Evolutionary conservation across 352 stramenopile species (phyloP).

Genomic region (Globisporangium irregulare): DNA sequence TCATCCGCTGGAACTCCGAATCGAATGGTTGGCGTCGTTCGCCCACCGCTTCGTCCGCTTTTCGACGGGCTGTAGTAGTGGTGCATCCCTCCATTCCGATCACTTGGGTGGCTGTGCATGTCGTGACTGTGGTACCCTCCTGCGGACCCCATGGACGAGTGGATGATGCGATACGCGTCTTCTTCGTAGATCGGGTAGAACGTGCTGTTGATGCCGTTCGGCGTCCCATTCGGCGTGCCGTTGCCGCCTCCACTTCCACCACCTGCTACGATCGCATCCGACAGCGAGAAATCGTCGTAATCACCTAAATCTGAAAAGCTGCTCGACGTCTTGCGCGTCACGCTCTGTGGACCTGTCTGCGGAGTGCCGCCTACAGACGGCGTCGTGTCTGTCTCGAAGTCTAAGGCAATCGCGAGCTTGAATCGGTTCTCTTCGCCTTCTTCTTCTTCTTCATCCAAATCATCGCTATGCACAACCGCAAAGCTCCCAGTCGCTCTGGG

Average conservation of each 20-base stretch:
- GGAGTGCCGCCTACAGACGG: slow-evolving; percentile 17
- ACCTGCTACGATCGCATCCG: slow-evolving; percentile 44
- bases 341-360: slow-evolving; percentile 34
- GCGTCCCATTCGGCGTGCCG: slow-evolving; percentile 17
- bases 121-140: slow-evolving; percentile 32
- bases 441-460: slow-evolving; percentile 24
- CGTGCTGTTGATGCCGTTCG: slow-evolving; percentile 37
- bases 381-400: slow-evolving; percentile 65
- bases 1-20: slow-evolving; percentile 54
- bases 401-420: slow-evolving; percentile 52
- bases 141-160: slow-evolving; percentile 41
- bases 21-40: slow-evolving; percentile 59
- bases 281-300: slow-evolving; percentile 79
- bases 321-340: slow-evolving; percentile 76
- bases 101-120: slow-evolving; percentile 10
- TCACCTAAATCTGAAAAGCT: slow-evolving; percentile 88
- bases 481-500: slow-evolving; percentile 6
- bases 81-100: slow-evolving; percentile 14
- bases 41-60: slow-evolving; percentile 37
- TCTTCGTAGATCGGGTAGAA: slow-evolving; percentile 83
- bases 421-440: slow-evolving; percentile 38
- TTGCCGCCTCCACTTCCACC: slow-evolving; percentile 29
- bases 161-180: slow-evolving; percentile 61
- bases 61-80: slow-evolving; percentile 31
- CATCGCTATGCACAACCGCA: slow-evolving; percentile 24